Base-by-base conservation (phyloP, 2,329 filamentous ascomycete genomes). In the Microdochium trichocladiopsis region DNA sequence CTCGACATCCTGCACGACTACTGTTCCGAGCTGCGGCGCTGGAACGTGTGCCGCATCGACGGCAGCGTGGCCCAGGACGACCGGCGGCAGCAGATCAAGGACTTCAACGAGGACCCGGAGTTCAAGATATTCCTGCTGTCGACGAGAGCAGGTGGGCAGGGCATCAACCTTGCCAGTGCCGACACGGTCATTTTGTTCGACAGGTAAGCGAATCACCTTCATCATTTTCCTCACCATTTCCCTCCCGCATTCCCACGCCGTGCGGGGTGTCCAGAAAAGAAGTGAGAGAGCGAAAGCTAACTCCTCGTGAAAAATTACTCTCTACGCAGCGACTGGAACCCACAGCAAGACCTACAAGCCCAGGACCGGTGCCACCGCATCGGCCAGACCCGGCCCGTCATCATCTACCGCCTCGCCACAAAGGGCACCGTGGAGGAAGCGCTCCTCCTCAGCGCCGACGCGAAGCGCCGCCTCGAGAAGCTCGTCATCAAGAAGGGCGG, bases 301-400 rank as follows among this genome's bases (percentile, higher is more conserved):
- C 2, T 6, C 23, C 28, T 9, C 9, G 23, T n/a, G 4, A 10
- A 23, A 23, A 56, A 59, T 56, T 61, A 31, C n/a, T 51, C 28
- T 50, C 23, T 16, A n/a, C n/a, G 14, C 28, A 76, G 72, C 2
- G 82, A 96, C 62, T 96, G 93, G 84, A 99, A 99, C 61, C 94
- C 94, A 0, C 94, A 99, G 66, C 93, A 96, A 64, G 94, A 99
- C 67, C 76, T 99, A 0, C 94, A 99, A 65, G 94, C 94, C 0
- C 94, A 97, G 69, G 94, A 99, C 63, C 89, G 94, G 4, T 91
- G 90, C 1, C 94, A 99, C 65, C 84, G 94, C 12, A 97, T 99
- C 56, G 94, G 94, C 0, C 94, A 99, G 67, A 96, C 86, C 1
- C 80, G 86, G 2, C 94, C 94, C 0, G 94, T 99, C 1, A 83